Base-by-base conservation (phyloP, 2,329 filamentous ascomycete genomes). In the Colletotrichum chlorophyti region DNA sequence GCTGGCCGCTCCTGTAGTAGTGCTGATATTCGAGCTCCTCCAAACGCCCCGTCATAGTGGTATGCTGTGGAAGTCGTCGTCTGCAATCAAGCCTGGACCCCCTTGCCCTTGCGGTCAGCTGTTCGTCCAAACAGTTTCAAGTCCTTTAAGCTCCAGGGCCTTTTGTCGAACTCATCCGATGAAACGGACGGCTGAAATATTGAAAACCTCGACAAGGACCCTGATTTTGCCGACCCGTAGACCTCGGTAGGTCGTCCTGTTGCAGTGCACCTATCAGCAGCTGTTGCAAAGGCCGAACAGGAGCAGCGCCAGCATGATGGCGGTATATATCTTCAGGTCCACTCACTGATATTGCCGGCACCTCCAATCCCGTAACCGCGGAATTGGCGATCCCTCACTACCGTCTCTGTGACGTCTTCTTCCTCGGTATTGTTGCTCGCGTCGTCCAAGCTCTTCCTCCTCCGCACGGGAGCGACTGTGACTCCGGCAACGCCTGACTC, bases 281-380 rank as follows among this genome's bases (percentile, higher is more conserved):
- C 34, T 42, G 6, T 37, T 53, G 7, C 42, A 4, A 7, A 27
- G 4, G 14, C 17, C 17, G 7, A 3, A 6, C 10, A 37, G 3
- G 4, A 14, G 17, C 14, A 29, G n/a, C n/a, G n/a, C n/a, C n/a
- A n/a, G n/a, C n/a, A n/a, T n/a, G n/a, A n/a, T n/a, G n/a, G n/a
- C n/a, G n/a, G n/a, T n/a, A n/a, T n/a, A n/a, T n/a, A n/a, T n/a
- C n/a, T n/a, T n/a, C n/a, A n/a, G n/a, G n/a, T n/a, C n/a, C n/a
- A 70, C 72, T 63, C 53, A 75, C 73, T 68, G 12, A 76, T 76
- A 53, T 77, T 76, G 0, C 74, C 73, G 12, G 68, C 70, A 2
- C 74, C 74, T 3, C 74, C 74, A 32, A 76, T 76, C 14, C 74
- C 74, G 50, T 75, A 76, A 3, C 73, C 71, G 21, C 74, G 65